Evolutionary conservation across 192 early-diverging fungal species (phyloP), one percentile per base, ranked within the genome.

Genomic region (Backusella liffmaniae): DNA sequence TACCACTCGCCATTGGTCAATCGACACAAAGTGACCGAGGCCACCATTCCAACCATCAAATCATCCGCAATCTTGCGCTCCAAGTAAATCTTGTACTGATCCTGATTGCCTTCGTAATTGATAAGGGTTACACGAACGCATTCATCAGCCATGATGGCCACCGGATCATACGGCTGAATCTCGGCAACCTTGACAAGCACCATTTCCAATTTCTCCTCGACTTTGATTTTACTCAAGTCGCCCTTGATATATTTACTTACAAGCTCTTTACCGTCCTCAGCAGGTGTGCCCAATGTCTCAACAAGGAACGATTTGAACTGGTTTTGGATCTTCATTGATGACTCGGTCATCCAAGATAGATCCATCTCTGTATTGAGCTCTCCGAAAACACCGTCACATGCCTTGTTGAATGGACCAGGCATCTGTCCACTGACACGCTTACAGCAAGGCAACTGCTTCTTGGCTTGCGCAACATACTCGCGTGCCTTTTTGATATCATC

Each of bases 391-490:
- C 85, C n/a, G 12, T 76, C 78, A 66, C 89, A 89, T 1, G 89
- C 86, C 44, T 85, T 86, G 51, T 90, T 88, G 29, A 85, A 87
- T 7, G 76, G 81, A 44, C 87, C 82, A 9, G 86, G 86, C 9
- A 82, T 46, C 41, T 46, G 39, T 41, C 68, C 76, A 29, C 76
- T 81, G 42, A 86, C 72, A 4, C 49, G 30, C 65, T 90, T 90
- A 68, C 83, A 85, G 10, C 76, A 71, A 2, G 88, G 88, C 21
- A 91, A 67, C 41, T 91, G 82, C 13, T 72, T 42, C 29, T 84
- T 79, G 42, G 88, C 90, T 34, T 66, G 30, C 3, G 82, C 76
- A 1, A 84, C 73, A 8, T 86, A 75, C 1, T 76, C 80, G 16
- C 88, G 34, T 2, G 90, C 90, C 4, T 23, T 26, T 9, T 65